phyloP scores from a whole-genome alignment of 257 asterid genomes.

The Fraxinus anomala region DNA sequence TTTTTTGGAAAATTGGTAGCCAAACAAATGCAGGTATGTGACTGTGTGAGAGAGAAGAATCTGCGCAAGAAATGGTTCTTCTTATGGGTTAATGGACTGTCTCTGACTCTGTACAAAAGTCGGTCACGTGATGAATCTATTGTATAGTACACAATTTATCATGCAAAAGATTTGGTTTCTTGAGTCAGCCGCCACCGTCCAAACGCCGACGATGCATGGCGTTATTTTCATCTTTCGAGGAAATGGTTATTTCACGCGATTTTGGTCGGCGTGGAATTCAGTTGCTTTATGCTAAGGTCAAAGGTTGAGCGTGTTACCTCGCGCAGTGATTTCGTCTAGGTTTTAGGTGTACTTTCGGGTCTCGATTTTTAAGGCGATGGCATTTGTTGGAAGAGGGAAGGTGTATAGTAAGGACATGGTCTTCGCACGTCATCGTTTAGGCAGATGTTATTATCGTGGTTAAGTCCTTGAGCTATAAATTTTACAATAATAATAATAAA shows the following conservation, averaged over 20 bases:
- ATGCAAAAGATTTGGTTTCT: constrained; percentile 5
- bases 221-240: not conserved
- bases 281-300: not conserved
- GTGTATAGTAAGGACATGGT: no score
- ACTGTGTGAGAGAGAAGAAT: constrained; percentile 40
- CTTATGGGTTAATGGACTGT: constrained; percentile 36
- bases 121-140: constrained; percentile 60
- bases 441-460: no score
- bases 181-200: not conserved
- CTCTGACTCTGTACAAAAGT: constrained; percentile 33
- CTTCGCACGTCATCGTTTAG: no score
- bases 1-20: no score
- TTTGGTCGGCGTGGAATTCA: not conserved
- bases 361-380: not conserved
- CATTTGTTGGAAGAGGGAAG: not conserved
- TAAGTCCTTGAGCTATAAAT: no score
- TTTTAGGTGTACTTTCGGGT: not conserved
- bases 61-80: constrained; percentile 26
- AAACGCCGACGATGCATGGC: not conserved
- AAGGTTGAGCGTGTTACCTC: not conserved
- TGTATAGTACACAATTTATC: constrained; percentile 8
- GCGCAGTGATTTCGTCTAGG: not conserved
- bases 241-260: not conserved
- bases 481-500: no score
- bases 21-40: not conserved